These are phyloP conservation scores for Clohesyomyces aquaticus DNA, from an alignment of 495 filamentous ascomycete species.

Conservation along the genomic window DNA sequence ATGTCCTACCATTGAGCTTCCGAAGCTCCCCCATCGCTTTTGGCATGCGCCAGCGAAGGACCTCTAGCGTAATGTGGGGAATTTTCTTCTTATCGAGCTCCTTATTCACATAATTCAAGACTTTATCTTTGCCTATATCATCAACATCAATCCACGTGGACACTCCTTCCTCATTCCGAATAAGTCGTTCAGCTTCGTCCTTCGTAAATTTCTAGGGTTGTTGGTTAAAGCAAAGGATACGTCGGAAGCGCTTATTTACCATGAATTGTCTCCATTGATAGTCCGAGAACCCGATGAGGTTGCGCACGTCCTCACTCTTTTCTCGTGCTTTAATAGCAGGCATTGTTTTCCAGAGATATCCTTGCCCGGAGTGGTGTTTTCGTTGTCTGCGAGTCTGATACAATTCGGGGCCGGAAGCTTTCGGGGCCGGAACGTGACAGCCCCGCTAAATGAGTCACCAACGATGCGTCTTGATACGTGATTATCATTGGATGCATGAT, in stretches of 20 bases:
- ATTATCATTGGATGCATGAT: slow-evolving; percentile 1
- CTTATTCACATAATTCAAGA: neutral
- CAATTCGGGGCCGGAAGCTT: neutral
- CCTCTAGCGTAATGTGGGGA: neutral
- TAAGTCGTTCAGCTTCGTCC: slow-evolving; percentile 2
- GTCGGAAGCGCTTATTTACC: slow-evolving; percentile 2
- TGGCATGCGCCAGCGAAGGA: neutral
- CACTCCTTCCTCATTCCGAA: neutral
- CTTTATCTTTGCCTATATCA: neutral
- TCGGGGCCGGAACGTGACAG: too few relatives aligned
- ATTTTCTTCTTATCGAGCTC: neutral
- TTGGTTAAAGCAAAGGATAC: slow-evolving; percentile 5
- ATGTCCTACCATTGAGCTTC: slow-evolving; percentile 1
- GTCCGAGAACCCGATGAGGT: neutral
- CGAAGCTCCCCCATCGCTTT: slow-evolving; percentile 1
- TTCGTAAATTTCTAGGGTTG: slow-evolving; percentile 1
- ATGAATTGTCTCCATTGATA: slow-evolving; percentile 3
- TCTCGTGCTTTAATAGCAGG: neutral
- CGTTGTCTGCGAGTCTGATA: neutral
- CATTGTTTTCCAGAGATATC: neutral
- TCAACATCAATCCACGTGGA: slow-evolving; percentile 3
- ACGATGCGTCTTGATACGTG: neutral
- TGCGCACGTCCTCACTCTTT: neutral
- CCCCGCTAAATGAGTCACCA: neutral
- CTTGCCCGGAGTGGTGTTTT: neutral